These are phyloP conservation scores for Agrocybe praecox DNA, from an alignment of 768 basidiomycete genomes.

Conservation along the genomic window DNA sequence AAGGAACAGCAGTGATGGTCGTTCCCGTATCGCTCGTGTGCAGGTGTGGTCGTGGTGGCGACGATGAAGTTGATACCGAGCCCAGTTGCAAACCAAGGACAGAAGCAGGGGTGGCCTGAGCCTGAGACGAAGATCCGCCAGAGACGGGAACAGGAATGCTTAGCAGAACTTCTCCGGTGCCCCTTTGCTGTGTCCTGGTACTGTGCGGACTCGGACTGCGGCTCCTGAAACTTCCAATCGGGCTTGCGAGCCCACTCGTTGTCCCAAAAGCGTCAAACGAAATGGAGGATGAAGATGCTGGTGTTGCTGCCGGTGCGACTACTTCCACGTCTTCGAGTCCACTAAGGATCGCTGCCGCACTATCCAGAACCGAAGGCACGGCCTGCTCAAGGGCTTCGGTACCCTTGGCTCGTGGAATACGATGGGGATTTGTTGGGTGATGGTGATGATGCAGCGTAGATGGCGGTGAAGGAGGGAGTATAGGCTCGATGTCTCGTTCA, in stretches of 20 bases:
- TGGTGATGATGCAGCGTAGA: conserved; percentile 30
- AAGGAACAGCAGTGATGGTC: neutral
- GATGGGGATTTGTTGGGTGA: conserved; percentile 62
- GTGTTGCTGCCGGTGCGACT: conserved; percentile 61
- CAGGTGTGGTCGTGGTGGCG: conserved; percentile 3
- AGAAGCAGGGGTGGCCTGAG: neutral
- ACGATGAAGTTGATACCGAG: conserved; percentile 1
- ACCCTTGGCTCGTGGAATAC: conserved; percentile 69
- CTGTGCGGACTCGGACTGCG: conserved; percentile 68
- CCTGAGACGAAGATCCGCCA: neutral
- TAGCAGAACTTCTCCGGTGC: conserved; percentile 12
- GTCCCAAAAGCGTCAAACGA: conserved; percentile 17
- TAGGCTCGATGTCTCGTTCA: conserved; percentile 86
- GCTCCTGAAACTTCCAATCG: conserved; percentile 69
- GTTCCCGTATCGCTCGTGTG: conserved; percentile 4
- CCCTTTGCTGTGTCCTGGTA: conserved; percentile 15
- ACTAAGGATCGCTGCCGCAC: conserved; percentile 75
- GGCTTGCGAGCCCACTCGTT: conserved; percentile 64
- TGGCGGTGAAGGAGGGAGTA: conserved; percentile 37
- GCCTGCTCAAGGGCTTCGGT: conserved; percentile 76
- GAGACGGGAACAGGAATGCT: conserved; percentile 1
- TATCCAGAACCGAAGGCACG: conserved; percentile 87
- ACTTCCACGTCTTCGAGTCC: conserved; percentile 36
- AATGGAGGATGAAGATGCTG: conserved; percentile 30
- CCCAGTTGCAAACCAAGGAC: neutral